Evolutionary conservation across 169 alveolate species (phyloP).

Genomic region (Perkinsus olseni): DNA sequence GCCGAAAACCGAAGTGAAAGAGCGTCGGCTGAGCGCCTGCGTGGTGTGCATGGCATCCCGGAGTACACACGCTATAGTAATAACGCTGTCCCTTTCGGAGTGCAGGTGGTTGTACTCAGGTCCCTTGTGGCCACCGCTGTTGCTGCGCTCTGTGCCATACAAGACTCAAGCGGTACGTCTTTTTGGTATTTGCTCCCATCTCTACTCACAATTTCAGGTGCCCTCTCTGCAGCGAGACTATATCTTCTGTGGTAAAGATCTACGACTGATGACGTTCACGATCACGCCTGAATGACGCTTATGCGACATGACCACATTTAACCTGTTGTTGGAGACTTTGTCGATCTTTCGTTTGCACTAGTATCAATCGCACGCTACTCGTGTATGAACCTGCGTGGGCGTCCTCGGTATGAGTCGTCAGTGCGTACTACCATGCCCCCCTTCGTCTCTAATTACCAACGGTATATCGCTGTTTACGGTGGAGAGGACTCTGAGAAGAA

Average conservation of each 20-base stretch:
- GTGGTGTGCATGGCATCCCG: background rate
- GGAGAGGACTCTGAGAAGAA: background rate
- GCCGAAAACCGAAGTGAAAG: background rate
- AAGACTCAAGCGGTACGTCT: background rate
- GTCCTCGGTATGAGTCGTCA: too few species aligned
- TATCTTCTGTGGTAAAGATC: background rate
- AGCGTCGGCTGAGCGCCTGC: background rate
- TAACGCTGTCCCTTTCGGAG: background rate
- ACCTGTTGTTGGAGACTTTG: background rate
- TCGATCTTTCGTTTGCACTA: background rate
- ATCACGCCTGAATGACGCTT: background rate
- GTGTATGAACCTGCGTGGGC: too few species aligned
- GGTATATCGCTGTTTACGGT: background rate
- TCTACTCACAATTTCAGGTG: background rate
- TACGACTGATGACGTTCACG: background rate
- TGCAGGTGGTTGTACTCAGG: background rate
- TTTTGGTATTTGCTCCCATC: background rate
- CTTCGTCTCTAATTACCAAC: background rate
- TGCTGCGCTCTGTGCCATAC: background rate
- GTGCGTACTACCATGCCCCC: background rate
- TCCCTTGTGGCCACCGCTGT: background rate
- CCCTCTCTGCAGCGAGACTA: background rate
- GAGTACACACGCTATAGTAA: background rate
- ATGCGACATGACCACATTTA: background rate
- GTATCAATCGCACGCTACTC: too few species aligned